phyloP scores from a whole-genome alignment of 2,329 filamentous ascomycete species.

The Colletotrichum salicis region DNA sequence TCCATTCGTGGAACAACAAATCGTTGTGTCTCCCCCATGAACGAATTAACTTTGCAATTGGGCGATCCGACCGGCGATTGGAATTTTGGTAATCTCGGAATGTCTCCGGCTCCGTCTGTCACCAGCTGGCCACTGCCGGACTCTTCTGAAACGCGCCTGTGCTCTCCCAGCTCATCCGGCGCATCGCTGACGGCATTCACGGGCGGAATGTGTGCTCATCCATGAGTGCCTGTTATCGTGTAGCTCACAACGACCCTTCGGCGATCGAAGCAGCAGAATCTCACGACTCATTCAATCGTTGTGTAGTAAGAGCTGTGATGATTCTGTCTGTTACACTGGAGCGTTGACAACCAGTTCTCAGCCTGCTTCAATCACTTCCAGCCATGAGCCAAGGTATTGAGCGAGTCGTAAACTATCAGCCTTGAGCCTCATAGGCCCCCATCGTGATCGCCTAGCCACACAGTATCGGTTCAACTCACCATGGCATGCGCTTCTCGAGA shows the following conservation, averaged over 20 bases:
- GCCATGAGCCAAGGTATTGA: neutral
- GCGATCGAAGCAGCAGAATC: neutral
- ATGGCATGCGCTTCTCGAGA: slow-evolving; percentile 2
- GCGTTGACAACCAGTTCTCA: neutral
- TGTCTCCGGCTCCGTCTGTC: neutral
- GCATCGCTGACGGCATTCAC: neutral
- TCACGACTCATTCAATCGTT: neutral
- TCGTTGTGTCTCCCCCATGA: no score
- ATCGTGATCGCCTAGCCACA: neutral
- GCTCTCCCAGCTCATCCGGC: neutral
- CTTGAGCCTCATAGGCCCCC: neutral
- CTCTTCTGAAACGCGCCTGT: neutral
- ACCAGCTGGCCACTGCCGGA: neutral
- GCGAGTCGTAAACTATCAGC: neutral
- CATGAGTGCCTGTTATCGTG: no score
- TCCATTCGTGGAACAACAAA: no score
- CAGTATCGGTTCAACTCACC: no score
- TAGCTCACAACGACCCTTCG: neutral
- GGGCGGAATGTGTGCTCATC: no score
- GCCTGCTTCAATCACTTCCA: neutral
- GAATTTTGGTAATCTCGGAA: neutral
- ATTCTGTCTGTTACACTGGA: neutral
- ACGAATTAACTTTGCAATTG: neutral
- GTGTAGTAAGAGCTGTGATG: neutral
- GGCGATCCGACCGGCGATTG: neutral